Evolutionary conservation across 495 filamentous ascomycete species (phyloP).

Genomic region (Coniosporium apollinis): DNA sequence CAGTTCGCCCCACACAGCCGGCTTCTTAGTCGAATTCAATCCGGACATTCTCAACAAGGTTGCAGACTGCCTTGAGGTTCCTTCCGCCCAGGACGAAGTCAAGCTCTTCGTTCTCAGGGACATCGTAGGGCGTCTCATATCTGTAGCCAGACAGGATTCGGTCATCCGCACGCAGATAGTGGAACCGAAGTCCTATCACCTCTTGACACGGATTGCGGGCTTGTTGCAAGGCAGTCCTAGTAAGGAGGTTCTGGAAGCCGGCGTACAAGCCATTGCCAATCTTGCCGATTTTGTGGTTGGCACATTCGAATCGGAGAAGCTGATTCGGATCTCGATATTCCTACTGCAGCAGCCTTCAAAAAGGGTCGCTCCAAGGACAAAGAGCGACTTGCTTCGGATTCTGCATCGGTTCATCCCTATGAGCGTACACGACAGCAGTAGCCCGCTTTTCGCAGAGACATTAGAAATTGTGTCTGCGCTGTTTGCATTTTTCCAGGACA

Average conservation of each 20-base stretch:
- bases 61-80: slow-evolving; percentile 50
- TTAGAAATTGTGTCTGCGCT: slow-evolving; percentile 52
- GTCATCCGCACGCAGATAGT: slow-evolving; percentile 5
- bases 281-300: slow-evolving; percentile 58
- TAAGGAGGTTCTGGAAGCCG: slow-evolving; percentile 54
- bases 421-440: slow-evolving; percentile 13
- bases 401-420: slow-evolving; percentile 59
- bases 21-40: slow-evolving; percentile 52
- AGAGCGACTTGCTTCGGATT: slow-evolving; percentile 58
- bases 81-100: slow-evolving; percentile 74
- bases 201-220: slow-evolving; percentile 31
- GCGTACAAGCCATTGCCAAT: slow-evolving; percentile 57
- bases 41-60: slow-evolving; percentile 46
- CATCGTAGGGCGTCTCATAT: slow-evolving; percentile 39
- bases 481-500: slow-evolving; percentile 77
- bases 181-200: slow-evolving; percentile 9
- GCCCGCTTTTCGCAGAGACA: slow-evolving; percentile 37
- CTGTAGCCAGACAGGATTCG: too few species aligned
- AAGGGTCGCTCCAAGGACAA: slow-evolving; percentile 65
- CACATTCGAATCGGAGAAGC: slow-evolving; percentile 48
- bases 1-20: slow-evolving; percentile 41
- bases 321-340: slow-evolving; percentile 60
- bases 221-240: slow-evolving; percentile 46
- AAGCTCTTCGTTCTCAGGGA: slow-evolving; percentile 62
- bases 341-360: slow-evolving; percentile 70